Conservation (phyloP, 805 yeast genomes). For the Candida germanica region DNA sequence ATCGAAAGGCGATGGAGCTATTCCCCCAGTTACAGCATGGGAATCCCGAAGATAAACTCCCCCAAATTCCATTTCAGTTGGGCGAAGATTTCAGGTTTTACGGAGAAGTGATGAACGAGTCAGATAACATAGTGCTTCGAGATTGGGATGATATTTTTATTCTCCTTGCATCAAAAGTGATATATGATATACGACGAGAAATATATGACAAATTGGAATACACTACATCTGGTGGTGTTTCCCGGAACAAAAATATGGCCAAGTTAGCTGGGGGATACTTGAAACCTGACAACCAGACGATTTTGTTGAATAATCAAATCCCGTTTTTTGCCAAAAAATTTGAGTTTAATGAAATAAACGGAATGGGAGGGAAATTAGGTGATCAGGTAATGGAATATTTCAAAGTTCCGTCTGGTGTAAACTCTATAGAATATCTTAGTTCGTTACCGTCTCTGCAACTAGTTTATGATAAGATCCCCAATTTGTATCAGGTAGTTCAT, state of each 20-base stretch:
- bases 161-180: conserved; percentile 61
- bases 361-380: conserved; percentile 90
- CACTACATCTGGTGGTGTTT: conserved; percentile 88
- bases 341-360: conserved; percentile 74
- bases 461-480: conserved; percentile 44
- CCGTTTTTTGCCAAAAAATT: conserved; percentile 55
- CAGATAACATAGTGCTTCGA: conserved; percentile 2
- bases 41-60: conserved; percentile 31
- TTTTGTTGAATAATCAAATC: conserved; percentile 51
- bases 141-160: conserved; percentile 82
- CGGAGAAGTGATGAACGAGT: conserved; percentile 17
- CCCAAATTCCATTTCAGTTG: conserved; percentile 40
- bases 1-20: conserved; percentile 34
- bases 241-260: conserved; percentile 71
- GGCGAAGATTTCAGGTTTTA: conserved; percentile 31
- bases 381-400: conserved; percentile 50
- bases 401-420: conserved; percentile 46
- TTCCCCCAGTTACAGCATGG: conserved; percentile 44
- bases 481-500: conserved; percentile 58
- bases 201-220: conserved; percentile 62
- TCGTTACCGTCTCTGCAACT: conserved; percentile 32
- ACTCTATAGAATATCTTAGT: conserved; percentile 46
- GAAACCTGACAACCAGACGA: conserved; percentile 86
- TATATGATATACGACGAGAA: conserved; percentile 49
- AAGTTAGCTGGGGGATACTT: conserved; percentile 82